Conservation (phyloP, 2,329 filamentous ascomycete genomes). For the Annulohypoxylon truncatum region DNA sequence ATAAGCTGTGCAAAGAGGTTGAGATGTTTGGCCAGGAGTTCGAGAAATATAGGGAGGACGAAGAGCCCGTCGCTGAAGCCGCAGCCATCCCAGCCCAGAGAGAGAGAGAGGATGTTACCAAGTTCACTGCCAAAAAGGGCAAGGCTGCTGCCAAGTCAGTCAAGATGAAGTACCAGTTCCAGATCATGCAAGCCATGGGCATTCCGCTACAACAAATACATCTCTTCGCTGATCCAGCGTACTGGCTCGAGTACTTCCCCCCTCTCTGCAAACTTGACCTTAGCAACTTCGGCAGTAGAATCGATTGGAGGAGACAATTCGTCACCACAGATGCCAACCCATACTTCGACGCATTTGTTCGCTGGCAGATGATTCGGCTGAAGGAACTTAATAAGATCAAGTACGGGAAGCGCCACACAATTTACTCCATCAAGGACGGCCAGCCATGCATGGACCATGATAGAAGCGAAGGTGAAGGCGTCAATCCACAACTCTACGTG, state of each 20-base stretch:
- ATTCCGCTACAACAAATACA: conserved; percentile 91
- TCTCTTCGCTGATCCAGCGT: conserved; percentile 87
- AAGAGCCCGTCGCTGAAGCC: conserved; percentile 58
- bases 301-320: conserved; percentile 93
- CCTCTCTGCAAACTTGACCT: conserved; percentile 83
- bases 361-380: conserved; percentile 97
- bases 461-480: conserved; percentile 81
- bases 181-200: conserved; percentile 90
- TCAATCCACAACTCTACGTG: conserved; percentile 91
- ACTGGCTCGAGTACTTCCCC: conserved; percentile 95
- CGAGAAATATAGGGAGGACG: conserved; percentile 76
- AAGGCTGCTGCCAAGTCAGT: conserved; percentile 91
- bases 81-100: conserved; percentile 67
- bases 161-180: conserved; percentile 93
- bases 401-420: conserved; percentile 91
- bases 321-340: conserved; percentile 97
- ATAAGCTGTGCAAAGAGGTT: conserved; percentile 93
- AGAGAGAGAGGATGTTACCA: conserved; percentile 84
- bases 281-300: conserved; percentile 83
- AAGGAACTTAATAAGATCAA: conserved; percentile 92
- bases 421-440: conserved; percentile 90
- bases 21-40: conserved; percentile 90
- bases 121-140: conserved; percentile 92
- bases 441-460: conserved; percentile 92
- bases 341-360: conserved; percentile 94